Evolutionary conservation across 2,329 filamentous ascomycete species (phyloP).

Genomic region (Cercospora janseana): DNA sequence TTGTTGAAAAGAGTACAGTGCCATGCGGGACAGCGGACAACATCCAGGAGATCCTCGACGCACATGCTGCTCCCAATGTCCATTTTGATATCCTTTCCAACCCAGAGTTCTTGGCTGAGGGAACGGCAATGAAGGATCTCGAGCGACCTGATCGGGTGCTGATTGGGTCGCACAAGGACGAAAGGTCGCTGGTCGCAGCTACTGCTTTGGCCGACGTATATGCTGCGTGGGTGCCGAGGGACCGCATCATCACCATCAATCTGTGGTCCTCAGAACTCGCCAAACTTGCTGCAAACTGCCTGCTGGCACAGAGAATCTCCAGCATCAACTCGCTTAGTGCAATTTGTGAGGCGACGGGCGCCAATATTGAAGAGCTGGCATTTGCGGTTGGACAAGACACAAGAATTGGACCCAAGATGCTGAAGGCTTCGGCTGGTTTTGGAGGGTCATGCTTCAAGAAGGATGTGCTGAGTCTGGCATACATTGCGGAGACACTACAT

Average conservation of each 20-base stretch:
- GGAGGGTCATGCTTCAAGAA: conserved; percentile 81
- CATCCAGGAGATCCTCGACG: conserved; percentile 62
- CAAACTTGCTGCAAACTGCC: conserved; percentile 76
- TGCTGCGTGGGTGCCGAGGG: conserved; percentile 65
- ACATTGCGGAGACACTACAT: conserved; percentile 68
- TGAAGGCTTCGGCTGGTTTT: conserved; percentile 74
- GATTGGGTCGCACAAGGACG: conserved; percentile 66
- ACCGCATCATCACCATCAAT: conserved; percentile 69
- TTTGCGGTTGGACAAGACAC: conserved; percentile 64
- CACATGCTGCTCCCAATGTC: conserved; percentile 57
- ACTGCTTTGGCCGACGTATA: conserved; percentile 65
- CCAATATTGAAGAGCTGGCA: conserved; percentile 71
- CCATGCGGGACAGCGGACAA: conserved; percentile 71
- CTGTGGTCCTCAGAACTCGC: conserved; percentile 75
- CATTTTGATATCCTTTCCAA: conserved; percentile 77
- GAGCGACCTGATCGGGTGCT: conserved; percentile 70
- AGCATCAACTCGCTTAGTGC: conserved; percentile 81
- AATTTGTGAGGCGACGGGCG: conserved; percentile 73
- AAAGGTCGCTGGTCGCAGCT: conserved; percentile 61
- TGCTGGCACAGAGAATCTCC: conserved; percentile 76
- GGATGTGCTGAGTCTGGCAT: conserved; percentile 70
- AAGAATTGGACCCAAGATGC: conserved; percentile 69
- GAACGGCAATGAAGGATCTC: conserved; percentile 70
- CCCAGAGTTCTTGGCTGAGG: conserved; percentile 77
- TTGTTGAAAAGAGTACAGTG: conserved; percentile 81